Evolutionary conservation across 495 filamentous ascomycete species (phyloP).

Genomic region (Talaromyces liani): DNA sequence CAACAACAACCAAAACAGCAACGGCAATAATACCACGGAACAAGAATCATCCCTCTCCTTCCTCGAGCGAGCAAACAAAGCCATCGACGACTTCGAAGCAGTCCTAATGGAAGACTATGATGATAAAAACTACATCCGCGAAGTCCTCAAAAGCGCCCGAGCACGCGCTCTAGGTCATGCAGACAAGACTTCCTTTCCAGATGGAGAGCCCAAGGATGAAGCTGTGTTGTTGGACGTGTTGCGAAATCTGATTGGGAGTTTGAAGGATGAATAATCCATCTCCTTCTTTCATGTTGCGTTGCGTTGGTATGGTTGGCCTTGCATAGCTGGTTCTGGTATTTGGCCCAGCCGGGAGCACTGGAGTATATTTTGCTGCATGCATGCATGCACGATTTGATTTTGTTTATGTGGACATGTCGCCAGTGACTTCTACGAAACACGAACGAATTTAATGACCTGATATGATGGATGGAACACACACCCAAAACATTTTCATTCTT

Average conservation of each 20-base stretch:
- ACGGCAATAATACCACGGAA: constrained; percentile 5
- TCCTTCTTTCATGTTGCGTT: neutral
- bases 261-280: constrained; percentile 20
- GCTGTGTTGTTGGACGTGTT: constrained; percentile 38
- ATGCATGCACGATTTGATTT: neutral
- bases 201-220: constrained; percentile 40
- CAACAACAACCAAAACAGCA: constrained; percentile 4
- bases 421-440: neutral
- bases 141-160: constrained; percentile 41
- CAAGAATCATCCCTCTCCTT: constrained; percentile 39
- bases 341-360: neutral
- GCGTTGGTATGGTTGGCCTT: neutral
- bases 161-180: constrained; percentile 36
- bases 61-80: constrained; percentile 40
- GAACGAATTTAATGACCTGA: neutral
- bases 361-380: neutral
- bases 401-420: neutral
- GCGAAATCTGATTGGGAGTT: constrained; percentile 31
- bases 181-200: constrained; percentile 39
- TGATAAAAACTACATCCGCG: constrained; percentile 44
- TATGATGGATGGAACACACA: neutral
- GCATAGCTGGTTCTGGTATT: neutral
- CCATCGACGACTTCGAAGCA: constrained; percentile 42
- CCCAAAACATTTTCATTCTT: neutral
- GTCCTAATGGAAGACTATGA: constrained; percentile 43